These are phyloP conservation scores for Lentinus brumalis DNA, from an alignment of 768 basidiomycete species.

Conservation along the genomic window DNA sequence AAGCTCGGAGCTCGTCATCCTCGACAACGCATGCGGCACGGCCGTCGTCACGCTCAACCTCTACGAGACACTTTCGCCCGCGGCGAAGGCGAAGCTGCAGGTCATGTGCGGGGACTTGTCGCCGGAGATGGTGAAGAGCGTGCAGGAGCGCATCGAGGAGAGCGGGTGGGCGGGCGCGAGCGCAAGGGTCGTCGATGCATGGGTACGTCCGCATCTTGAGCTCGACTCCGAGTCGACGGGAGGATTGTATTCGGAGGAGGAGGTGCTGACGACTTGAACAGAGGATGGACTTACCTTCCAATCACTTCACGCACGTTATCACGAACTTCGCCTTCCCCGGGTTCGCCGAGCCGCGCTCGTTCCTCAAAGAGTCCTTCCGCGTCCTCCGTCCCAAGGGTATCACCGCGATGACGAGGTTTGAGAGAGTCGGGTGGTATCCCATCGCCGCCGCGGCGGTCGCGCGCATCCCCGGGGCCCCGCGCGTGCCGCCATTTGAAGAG, in stretches of 20 bases:
- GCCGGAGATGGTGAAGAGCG: neutral
- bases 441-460: neutral
- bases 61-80: neutral
- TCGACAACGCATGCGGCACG: conserved; percentile 6
- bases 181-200: conserved; percentile 1
- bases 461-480: neutral
- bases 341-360: neutral
- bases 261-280: neutral
- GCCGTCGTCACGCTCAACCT: neutral
- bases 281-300: neutral
- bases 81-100: neutral
- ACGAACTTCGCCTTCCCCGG: conserved; percentile 1
- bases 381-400: conserved; percentile 1
- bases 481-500: neutral
- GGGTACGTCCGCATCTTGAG: neutral
- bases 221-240: too few species aligned
- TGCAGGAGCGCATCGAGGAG: neutral
- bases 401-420: neutral
- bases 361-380: neutral
- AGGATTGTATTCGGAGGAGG: too few species aligned
- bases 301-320: conserved; percentile 4
- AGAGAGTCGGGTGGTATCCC: neutral
- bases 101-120: conserved; percentile 3
- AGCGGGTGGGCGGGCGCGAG: neutral
- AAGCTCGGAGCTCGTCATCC: neutral